Evolutionary conservation across 345 rosid genomes (phyloP), one percentile per base, ranked within the genome.

Genomic region (Cochlearia excelsa): DNA sequence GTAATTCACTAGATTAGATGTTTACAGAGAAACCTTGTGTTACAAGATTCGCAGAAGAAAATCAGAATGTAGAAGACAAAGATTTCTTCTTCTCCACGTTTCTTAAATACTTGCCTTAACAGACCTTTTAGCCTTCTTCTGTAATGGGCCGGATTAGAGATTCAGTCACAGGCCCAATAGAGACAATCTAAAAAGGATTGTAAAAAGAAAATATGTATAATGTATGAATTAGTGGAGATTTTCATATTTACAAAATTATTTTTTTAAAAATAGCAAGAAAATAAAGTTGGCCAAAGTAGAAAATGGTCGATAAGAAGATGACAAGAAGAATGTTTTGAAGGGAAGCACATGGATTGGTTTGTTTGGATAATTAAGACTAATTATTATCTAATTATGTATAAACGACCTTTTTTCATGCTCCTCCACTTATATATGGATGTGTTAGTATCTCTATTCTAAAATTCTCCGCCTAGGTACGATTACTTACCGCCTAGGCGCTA

Each of bases 341-440:
- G 67, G 59, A 75, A 80, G 89, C 87, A 68, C 78, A 77, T 89
- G 91, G 91, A 86, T 78, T 83, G 81, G 81, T 66, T 65, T 80
- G 86, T 72, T 90, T 86, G 88, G 85, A 16, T 16, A 16, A 16
- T 16, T 16, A 16, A 16, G 23, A 16, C 23, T 16, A 16, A 78
- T 77, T 83, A 39, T 84, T 82, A 75, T 78, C 65, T 43, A 26
- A 7, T 42, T 55, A 54, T 69, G 63, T 33, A 33, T 39, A 61
- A 39, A 73, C 41, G 63, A 41, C 55, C 1, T 49, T 49, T 16
- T 62, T 62, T 56, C 68, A 56, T 69, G 68, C 64, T 7, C 50
- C 69, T 16, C 69, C 74, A 70, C 74, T 70, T 70, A 61, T 68
- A 57, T 61, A 57, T 27, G 26, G 27, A 4, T 61, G 26, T 16